Evolutionary conservation across 768 basidiomycete species (phyloP), one percentile per base, ranked within the genome.

Genomic region (Tricholoma terreum): DNA sequence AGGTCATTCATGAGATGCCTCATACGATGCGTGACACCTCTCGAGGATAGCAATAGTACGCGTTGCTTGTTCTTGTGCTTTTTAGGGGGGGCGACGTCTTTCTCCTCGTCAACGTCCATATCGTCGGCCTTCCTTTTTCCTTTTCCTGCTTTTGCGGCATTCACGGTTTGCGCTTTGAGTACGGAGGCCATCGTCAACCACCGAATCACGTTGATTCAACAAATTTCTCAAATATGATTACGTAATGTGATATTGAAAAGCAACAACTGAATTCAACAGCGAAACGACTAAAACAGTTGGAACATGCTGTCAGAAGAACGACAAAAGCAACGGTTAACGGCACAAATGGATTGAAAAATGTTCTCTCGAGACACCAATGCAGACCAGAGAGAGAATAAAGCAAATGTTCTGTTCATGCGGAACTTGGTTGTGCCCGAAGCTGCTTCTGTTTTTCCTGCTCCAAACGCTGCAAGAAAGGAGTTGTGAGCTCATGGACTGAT

Each of bases 21-120:
- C 94, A 98, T 98, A 24, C 97, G 84, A 72, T 95, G 90, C 17
- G 94, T 98, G 55, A 98, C 83, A 52, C 97, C 97, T 56, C 97
- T 81, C 50, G 96, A 98, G 40, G 90, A 93, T 50, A 98, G 84
- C 65, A 98, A 70, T 53, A 99, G 77, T 6, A 98, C 95, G 60
- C 95, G 85, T 78, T 99, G 96, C 81, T 94, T 97, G 78, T 98
- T 95, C 71, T 84, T 86, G 74, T 84, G 85, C 70, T 75, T 80
- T 67, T 82, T 85, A 14, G 76, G 68, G 6, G 63, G 67, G 34
- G 67, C 63, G 21, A 61, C 64, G 33, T 68, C 69, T 4, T 67
- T 59, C 22, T 68, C 74, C 21, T 79, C 76, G 36, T 79, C 80
- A 10, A 79, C 75, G 17, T 89, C 83, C 69, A 78, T 80, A 57